Evolutionary conservation across 1,139 yeast species (phyloP).

Genomic region (Scheffersomyces lignicola): DNA sequence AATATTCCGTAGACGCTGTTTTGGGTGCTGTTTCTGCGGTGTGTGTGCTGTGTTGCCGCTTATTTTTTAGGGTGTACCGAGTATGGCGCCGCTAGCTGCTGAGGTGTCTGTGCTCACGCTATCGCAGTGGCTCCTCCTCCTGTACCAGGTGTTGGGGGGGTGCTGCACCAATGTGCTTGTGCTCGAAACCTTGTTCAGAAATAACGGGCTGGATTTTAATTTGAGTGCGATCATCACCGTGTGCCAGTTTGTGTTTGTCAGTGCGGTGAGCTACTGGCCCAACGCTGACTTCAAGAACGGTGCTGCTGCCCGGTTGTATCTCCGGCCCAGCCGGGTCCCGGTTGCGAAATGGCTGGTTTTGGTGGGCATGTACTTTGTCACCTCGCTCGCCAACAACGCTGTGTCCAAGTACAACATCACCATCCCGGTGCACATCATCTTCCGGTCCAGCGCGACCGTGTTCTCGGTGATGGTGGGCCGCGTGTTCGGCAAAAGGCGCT

Average conservation of each 20-base stretch:
- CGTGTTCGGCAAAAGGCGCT: slow-evolving; percentile 43
- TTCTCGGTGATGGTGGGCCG: slow-evolving; percentile 62
- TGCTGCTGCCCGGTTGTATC: slow-evolving; percentile 19
- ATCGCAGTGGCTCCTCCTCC: slow-evolving; percentile 12
- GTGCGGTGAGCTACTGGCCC: slow-evolving; percentile 41
- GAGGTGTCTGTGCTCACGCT: slow-evolving; percentile 5
- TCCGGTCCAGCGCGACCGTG: slow-evolving; percentile 66
- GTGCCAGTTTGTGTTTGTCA: slow-evolving; percentile 56
- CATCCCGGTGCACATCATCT: slow-evolving; percentile 67
- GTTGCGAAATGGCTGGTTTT: slow-evolving; percentile 46
- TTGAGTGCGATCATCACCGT: slow-evolving; percentile 57
- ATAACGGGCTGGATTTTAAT: slow-evolving; percentile 9
- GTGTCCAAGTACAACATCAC: slow-evolving; percentile 61
- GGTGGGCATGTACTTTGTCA: slow-evolving; percentile 51
- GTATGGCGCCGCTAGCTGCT: slow-evolving; percentile 5
- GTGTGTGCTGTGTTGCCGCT: no score
- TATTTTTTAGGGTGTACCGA: no score
- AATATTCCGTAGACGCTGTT: no score
- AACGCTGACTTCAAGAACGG: slow-evolving; percentile 26
- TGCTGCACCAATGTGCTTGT: slow-evolving; percentile 72
- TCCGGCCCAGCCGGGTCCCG: slow-evolving; percentile 46
- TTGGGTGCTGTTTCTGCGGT: no score
- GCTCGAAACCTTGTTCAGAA: slow-evolving; percentile 52
- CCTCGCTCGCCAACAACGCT: slow-evolving; percentile 57
- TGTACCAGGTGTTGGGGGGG: slow-evolving; percentile 61